Evolutionary conservation across 306 rosid species (phyloP).

Genomic region (Acacia melanoxylon): DNA sequence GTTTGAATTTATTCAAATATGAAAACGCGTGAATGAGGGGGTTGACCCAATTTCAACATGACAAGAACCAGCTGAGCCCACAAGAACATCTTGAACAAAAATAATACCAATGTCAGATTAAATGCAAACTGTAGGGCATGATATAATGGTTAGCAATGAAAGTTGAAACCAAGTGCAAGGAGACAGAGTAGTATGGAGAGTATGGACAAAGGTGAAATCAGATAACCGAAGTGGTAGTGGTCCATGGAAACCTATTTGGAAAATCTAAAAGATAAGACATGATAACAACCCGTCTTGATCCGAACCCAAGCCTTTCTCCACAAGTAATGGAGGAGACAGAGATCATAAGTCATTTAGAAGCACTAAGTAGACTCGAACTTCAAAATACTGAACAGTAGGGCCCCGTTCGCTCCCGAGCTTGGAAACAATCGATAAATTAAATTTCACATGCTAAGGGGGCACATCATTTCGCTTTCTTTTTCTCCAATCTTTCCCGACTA

Average conservation of each 20-base stretch:
- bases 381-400: conserved; percentile 28
- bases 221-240: conserved; percentile 48
- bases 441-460: neutral
- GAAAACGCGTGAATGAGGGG: conserved; percentile 19
- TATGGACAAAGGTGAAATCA: conserved; percentile 43
- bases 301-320: conserved; percentile 30
- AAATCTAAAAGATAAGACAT: conserved; percentile 50
- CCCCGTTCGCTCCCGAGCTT: conserved; percentile 29
- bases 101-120: neutral
- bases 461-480: neutral
- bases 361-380: conserved; percentile 34
- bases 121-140: neutral
- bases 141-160: neutral
- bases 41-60: conserved; percentile 24
- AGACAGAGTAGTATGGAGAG: conserved; percentile 22
- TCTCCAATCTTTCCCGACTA: neutral
- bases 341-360: conserved; percentile 35
- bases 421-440: neutral
- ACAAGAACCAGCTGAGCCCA: conserved; percentile 24
- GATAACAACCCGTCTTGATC: conserved; percentile 33
- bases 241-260: conserved; percentile 50
- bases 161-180: conserved; percentile 32
- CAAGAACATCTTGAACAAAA: conserved; percentile 10
- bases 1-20: conserved; percentile 5
- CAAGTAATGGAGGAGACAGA: conserved; percentile 42